Evolutionary conservation across 768 basidiomycete genomes (phyloP), one percentile per base, ranked within the genome.

Genomic region (Hygrophorus pudorinus): DNA sequence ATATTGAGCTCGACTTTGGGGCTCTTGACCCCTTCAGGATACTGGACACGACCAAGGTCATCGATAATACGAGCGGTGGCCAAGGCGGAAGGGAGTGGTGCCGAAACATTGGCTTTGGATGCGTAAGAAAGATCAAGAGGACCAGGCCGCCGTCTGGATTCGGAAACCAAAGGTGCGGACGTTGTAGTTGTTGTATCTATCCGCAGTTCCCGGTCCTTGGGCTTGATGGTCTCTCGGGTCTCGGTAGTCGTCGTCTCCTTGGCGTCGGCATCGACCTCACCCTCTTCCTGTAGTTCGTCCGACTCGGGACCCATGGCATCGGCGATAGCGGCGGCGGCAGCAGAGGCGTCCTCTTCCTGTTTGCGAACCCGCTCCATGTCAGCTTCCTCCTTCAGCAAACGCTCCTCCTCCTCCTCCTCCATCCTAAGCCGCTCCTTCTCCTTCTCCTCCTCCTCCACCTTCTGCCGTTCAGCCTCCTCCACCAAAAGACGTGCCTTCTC

Each of bases 1-100:
- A 75, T 67, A 62, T 96, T 97, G 52, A 98, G 81, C 52, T 89
- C 90, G 5, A 81, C 65, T 51, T 74, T 76, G 2, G 94, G 94
- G 44, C 90, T 86, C 58, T 71, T 72, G 59, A 91, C 76, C 37
- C 84, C 80, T 44, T 82, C 81, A 5, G 93, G 91, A 58, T 97
- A 97, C 17, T 74, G 64, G 34, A 97, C 72, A 37, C 75, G 66
- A 28, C 71, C 70, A 38, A 98, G 75, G 61, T 94, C 84, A 40
- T 85, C 80, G 51, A 99, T 94, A 50, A 79, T 76, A 42, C 81
- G 78, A 30, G 94, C 94, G 8, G 87, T 82, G 11, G 80, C 78
- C 34, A 97, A 67, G 0, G 82, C 79, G 40, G 80, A 83, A 36
- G 75, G 76, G 44, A 75, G 72, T 33, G 76, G 59, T 5, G 67